Evolutionary conservation across 2,329 filamentous ascomycete genomes (phyloP), one percentile per base, ranked within the genome.

Genomic region (Ceratocystis ficicola): DNA sequence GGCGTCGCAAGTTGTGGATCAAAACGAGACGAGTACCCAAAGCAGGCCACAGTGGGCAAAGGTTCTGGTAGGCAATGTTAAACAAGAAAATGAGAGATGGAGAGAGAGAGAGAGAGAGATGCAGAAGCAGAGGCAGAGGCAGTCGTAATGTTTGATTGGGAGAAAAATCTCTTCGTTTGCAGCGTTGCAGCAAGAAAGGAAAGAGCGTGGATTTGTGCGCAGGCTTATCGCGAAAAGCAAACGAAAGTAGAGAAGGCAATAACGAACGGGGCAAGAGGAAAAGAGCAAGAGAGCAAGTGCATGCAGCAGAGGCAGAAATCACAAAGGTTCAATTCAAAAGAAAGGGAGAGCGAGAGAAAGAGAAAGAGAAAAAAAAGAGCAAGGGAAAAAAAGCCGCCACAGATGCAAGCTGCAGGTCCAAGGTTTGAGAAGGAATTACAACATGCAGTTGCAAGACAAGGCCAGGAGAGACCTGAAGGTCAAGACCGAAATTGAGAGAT

Each of bases 121-220:
- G 50, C 12, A 48, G 15, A n/a, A 10, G 41, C 25, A 50, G 62
- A 64, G 1, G 17, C 25, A 52, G 20, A 41, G 36, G 25, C 6
- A 50, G 41, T 25, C 41, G 62, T 46, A 22, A 63, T 15, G 6
- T 22, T 36, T 52, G 36, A 62, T 62, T 28, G n/a, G 59, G 28
- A 3, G 55, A 17, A 4, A 59, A 59, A 59, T 32, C 30, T 15
- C 28, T 59, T 59, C 55, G 55, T 59, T 36, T n/a, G 48, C 15
- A 36, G 44, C 48, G 48, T 55, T 28, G 46, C 7, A 44, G n/a
- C 62, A 17, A 41, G 48, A 50, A 55, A 46, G 52, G 28, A 44
- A 46, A 61, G 55, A 65, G 52, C 50, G 52, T 44, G 8, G 32
- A 65, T 36, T 59, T 59, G 55, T 59, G 55, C 28, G 55, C 30